Evolutionary conservation across 768 basidiomycete species (phyloP).

Genomic region (Daedaleopsis nitida): DNA sequence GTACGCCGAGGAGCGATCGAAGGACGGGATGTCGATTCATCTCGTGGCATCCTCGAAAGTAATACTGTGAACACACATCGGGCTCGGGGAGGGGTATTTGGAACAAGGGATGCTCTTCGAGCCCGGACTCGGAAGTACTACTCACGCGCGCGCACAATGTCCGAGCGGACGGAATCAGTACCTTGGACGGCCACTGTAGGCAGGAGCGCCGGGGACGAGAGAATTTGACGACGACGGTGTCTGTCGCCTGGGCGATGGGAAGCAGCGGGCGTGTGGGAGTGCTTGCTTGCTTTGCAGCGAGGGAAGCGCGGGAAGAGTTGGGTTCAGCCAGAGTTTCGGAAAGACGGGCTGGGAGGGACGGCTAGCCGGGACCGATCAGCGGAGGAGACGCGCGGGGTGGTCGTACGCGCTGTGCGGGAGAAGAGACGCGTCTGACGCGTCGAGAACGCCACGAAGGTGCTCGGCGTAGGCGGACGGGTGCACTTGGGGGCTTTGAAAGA

Average conservation of each 20-base stretch:
- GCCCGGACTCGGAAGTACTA: no score
- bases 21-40: no score
- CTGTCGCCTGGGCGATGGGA: conserved; percentile 22
- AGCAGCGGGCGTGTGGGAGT: not conserved
- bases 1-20: not conserved
- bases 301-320: conserved; percentile 11
- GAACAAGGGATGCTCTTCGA: conserved; percentile 1
- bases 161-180: conserved; percentile 14
- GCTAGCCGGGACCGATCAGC: conserved; percentile 20
- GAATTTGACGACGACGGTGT: conserved; percentile 1
- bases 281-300: not conserved
- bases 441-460: not conserved
- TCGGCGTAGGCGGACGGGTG: no score
- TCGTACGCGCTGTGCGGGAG: not conserved
- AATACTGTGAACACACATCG: no score
- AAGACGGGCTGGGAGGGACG: conserved; percentile 6
- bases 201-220: not conserved
- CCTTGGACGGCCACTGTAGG: no score
- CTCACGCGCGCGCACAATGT: conserved; percentile 15
- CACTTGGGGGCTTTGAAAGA: not conserved
- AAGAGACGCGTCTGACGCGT: conserved; percentile 8
- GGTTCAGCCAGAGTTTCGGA: conserved; percentile 10
- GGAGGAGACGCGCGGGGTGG: conserved; percentile 19
- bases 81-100: no score
- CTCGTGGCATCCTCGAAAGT: no score